Evolutionary conservation across 2,329 filamentous ascomycete genomes (phyloP), one percentile per base, ranked within the genome.

Genomic region (Colletotrichum godetiae): DNA sequence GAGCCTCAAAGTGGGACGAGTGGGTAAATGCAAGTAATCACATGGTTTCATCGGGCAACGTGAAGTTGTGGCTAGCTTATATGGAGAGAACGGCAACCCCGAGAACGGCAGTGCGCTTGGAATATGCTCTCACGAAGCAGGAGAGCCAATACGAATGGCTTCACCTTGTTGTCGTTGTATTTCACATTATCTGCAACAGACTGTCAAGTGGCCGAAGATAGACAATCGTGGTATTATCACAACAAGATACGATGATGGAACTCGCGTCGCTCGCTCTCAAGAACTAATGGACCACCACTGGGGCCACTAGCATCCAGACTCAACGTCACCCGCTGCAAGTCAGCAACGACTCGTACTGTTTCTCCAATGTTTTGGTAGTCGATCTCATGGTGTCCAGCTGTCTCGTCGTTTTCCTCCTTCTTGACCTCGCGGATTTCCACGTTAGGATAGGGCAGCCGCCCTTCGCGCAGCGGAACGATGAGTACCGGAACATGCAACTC

Each of bases 331-430:
- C 90, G 91, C 74, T 84, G 87, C 67, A 94, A 86, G 83, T 95
- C 92, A 15, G 91, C 88, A 27, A 95, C 88, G 2, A 98, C 94
- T 62, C 92, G 84, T 1, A 98, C 88, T 52, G 91, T 92, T 84
- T 97, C 93, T 0, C 93, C 94, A 71, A 94, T 86, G 78, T 94
- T 97, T 77, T 90, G 87, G 78, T 93, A 93, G 79, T 98, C 94
- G 13, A 93, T 93, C 84, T 98, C 95, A 78, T 92, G 95, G 75
- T 79, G 78, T 27, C 60, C 56, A 27, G 77, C 5, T 35, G 57
- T 75, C 74, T 75, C 74, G 58, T 75, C 75, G 71, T 77, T 73
- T 68, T 69, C 70, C 72, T 80, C 75, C 78, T 80, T 76, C 67
- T 83, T 81, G 8, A 91, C 86, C 80, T 92, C 91, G 57, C 92